phyloP scores from a whole-genome alignment of 805 yeast species.

The Metschnikowia continentalis region DNA sequence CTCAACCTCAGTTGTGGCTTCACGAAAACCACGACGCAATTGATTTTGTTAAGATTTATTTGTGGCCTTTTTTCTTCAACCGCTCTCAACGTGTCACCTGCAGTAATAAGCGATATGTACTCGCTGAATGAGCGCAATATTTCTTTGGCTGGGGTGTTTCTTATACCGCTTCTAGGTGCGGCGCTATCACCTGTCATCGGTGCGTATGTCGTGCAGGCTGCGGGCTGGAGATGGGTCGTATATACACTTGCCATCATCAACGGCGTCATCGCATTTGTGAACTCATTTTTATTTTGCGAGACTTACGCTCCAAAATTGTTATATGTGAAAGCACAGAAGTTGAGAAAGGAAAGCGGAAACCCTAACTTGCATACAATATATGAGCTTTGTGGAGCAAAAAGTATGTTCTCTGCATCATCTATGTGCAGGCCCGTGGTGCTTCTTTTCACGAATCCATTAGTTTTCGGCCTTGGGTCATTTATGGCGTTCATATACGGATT shows the following conservation, averaged over 20 bases:
- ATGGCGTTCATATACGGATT: conserved; percentile 42
- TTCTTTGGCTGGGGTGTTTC: conserved; percentile 35
- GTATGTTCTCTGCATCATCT: conserved; percentile 21
- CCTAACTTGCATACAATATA: conserved; percentile 34
- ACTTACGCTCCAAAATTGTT: conserved; percentile 36
- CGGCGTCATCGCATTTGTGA: conserved; percentile 29
- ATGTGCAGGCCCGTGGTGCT: conserved; percentile 32
- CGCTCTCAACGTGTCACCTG: conserved; percentile 38
- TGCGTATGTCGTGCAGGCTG: conserved; percentile 30
- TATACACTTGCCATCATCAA: conserved; percentile 33
- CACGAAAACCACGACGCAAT: conserved; percentile 29
- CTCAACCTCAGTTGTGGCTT: conserved; percentile 38
- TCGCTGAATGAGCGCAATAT: conserved; percentile 29
- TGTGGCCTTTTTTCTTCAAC: conserved; percentile 39
- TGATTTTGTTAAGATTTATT: conserved; percentile 30
- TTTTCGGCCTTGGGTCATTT: conserved; percentile 37
- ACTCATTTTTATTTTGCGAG: conserved; percentile 29
- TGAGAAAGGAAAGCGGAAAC: conserved; percentile 34
- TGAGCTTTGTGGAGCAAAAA: conserved; percentile 28
- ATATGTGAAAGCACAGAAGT: conserved; percentile 22
- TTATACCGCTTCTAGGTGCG: conserved; percentile 37
- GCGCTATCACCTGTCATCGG: conserved; percentile 37
- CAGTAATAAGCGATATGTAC: conserved; percentile 35
- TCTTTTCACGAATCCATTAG: conserved; percentile 34
- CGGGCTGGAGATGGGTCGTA: conserved; percentile 37